These are phyloP conservation scores for Hyphopichia burtonii DNA, from an alignment of 1,139 yeast genomes.

Conservation along the genomic window DNA sequence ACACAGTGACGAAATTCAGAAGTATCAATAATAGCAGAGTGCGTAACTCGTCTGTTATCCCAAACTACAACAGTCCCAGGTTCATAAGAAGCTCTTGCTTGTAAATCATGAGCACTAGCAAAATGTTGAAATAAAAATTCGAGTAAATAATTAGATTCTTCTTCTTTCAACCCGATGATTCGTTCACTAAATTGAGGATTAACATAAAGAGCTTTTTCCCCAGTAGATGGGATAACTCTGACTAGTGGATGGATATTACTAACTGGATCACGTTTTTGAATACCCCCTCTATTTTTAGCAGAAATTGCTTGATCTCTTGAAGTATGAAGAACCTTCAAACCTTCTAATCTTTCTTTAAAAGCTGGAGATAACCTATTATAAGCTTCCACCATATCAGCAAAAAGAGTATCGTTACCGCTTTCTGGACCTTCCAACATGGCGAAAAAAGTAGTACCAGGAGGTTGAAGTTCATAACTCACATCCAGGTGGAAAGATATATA, in stretches of 20 bases:
- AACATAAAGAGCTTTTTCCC: slow-evolving; percentile 57
- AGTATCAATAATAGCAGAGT: slow-evolving; percentile 67
- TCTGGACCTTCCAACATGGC: slow-evolving; percentile 61
- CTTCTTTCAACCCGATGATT: slow-evolving; percentile 63
- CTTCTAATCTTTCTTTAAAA: slow-evolving; percentile 53
- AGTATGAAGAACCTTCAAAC: slow-evolving; percentile 64
- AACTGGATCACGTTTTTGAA: slow-evolving; percentile 63
- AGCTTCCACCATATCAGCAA: slow-evolving; percentile 64
- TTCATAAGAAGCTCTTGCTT: slow-evolving; percentile 41
- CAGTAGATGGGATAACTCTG: slow-evolving; percentile 68
- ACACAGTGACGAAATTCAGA: slow-evolving; percentile 61
- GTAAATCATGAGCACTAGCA: slow-evolving; percentile 40
- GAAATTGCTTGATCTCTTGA: slow-evolving; percentile 66
- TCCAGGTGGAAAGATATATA: slow-evolving; percentile 63
- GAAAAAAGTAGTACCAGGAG: slow-evolving; percentile 66
- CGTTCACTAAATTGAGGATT: slow-evolving; percentile 61
- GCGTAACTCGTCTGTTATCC: slow-evolving; percentile 68
- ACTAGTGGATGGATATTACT: slow-evolving; percentile 63
- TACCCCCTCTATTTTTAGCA: slow-evolving; percentile 53
- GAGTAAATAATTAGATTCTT: slow-evolving; percentile 59
- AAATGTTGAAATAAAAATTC: slow-evolving; percentile 53
- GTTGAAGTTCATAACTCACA: slow-evolving; percentile 67
- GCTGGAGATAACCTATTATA: slow-evolving; percentile 66
- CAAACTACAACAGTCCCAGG: slow-evolving; percentile 62
- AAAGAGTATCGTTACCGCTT: slow-evolving; percentile 74